phyloP scores from a whole-genome alignment of 495 filamentous ascomycete genomes.

The Parathielavia appendiculata region DNA sequence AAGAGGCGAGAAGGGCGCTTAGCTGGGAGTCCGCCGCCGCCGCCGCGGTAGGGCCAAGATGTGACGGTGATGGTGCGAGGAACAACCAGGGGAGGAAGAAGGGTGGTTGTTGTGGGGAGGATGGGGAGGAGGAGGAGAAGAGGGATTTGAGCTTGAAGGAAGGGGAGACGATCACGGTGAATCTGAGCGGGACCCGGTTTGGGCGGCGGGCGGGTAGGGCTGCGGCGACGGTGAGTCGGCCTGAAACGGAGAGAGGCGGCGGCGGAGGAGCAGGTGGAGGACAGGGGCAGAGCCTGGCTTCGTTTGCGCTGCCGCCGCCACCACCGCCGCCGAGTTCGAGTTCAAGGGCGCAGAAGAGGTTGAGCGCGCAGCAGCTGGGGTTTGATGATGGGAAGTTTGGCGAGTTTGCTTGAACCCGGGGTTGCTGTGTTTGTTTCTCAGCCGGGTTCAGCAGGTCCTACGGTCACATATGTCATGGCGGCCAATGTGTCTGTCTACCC shows the following conservation, averaged over 20 bases:
- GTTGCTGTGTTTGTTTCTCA: no score
- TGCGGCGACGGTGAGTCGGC: no score
- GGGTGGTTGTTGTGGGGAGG: slow-evolving; percentile 1
- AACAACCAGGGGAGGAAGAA: no score
- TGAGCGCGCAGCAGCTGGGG: slow-evolving; percentile 50
- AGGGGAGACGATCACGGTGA: slow-evolving; percentile 78
- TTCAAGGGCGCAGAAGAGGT: slow-evolving; percentile 47
- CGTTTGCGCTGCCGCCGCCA: slow-evolving; percentile 52
- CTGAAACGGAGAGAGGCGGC: slow-evolving; percentile 16
- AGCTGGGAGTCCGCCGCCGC: slow-evolving; percentile 27
- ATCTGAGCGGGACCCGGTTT: slow-evolving; percentile 53
- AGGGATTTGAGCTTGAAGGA: slow-evolving; percentile 75
- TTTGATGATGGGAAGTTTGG: slow-evolving; percentile 66
- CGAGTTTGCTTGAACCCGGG: slow-evolving; percentile 47
- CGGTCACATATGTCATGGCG: no score
- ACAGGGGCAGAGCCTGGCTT: slow-evolving; percentile 26
- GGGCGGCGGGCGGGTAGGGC: slow-evolving; percentile 35
- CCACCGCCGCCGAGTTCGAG: slow-evolving; percentile 47
- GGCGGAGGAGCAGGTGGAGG: slow-evolving; percentile 15
- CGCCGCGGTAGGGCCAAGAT: slow-evolving; percentile 7
- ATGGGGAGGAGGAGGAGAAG: slow-evolving; percentile 46
- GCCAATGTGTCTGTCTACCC: no score
- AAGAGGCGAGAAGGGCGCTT: slow-evolving; percentile 60
- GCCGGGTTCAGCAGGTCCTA: no score
- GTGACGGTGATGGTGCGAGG: slow-evolving; percentile 18